A percentile compares a stretch with the other conserved stretches of the same genome.
phyloP scores from a whole-genome alignment of 176 grass and related monocot species.

The Lolium multiflorum region DNA sequence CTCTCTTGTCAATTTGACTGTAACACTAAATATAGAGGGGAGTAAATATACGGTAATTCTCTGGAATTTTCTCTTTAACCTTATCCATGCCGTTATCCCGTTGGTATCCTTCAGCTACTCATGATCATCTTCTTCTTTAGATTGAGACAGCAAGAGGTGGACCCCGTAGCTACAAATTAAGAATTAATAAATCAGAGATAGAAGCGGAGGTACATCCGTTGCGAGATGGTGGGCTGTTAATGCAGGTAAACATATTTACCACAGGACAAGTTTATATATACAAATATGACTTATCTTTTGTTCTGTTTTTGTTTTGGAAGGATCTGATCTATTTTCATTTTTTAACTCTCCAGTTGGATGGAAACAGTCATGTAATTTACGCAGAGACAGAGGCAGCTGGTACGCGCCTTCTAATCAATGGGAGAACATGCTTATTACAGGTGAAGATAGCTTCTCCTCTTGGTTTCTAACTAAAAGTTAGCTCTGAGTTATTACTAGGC shows the following conservation, averaged over 20 bases:
- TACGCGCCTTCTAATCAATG: slow-evolving; percentile 98
- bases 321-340: slow-evolving; percentile 30
- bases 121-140: slow-evolving; percentile 47
- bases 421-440: slow-evolving; percentile 99
- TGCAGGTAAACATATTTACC: slow-evolving; percentile 78
- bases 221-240: slow-evolving; percentile 94
- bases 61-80: slow-evolving; percentile 42
- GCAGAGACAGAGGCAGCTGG: slow-evolving; percentile 98
- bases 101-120: slow-evolving; percentile 42
- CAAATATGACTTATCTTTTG: slow-evolving; percentile 20
- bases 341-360: slow-evolving; percentile 80
- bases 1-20: slow-evolving; percentile 95
- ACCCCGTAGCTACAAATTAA: slow-evolving; percentile 93
- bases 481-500: not conserved
- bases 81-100: slow-evolving; percentile 19
- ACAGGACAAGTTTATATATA: not conserved
- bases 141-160: slow-evolving; percentile 87
- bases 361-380: slow-evolving; percentile 98
- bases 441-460: slow-evolving; percentile 52
- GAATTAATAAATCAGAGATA: slow-evolving; percentile 85
- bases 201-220: slow-evolving; percentile 95
- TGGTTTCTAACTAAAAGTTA: slow-evolving; percentile 31
- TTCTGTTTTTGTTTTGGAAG: not conserved
- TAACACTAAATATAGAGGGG: slow-evolving; percentile 95
- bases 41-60: slow-evolving; percentile 94